A percentile compares a stretch with the other conserved stretches of the same genome.
Conservation (phyloP, 2,329 filamentous ascomycete genomes). For the Colletotrichum trifolii region DNA sequence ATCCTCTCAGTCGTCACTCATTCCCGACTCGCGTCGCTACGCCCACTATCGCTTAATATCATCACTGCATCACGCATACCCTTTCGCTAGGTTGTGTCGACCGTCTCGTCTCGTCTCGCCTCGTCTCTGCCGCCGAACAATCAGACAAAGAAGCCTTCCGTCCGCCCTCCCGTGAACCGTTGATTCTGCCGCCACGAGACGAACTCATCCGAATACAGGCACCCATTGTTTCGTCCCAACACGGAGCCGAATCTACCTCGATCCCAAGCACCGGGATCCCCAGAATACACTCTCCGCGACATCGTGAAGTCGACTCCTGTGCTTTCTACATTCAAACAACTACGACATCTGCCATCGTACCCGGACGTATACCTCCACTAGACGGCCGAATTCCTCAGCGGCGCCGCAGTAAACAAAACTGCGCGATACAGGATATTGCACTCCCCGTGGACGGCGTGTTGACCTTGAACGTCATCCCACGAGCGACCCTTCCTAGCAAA, state of each 20-base stretch:
- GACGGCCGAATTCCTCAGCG: constrained; percentile 24
- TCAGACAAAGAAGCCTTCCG: background rate
- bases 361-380: constrained; percentile 10
- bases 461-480: background rate
- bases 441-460: constrained; percentile 25
- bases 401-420: constrained; percentile 23
- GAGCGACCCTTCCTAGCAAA: background rate
- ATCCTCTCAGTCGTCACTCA: constrained; percentile 25
- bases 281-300: background rate
- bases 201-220: constrained; percentile 9
- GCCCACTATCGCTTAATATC: constrained; percentile 29
- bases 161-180: background rate
- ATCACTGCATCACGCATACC: background rate
- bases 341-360: background rate
- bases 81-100: constrained; percentile 15
- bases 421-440: background rate
- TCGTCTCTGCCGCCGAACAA: background rate
- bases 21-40: constrained; percentile 16
- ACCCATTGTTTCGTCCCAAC: constrained; percentile 21
- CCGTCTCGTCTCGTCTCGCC: background rate
- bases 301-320: too few species aligned
- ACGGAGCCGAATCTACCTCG: constrained; percentile 9
- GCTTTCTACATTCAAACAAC: background rate
- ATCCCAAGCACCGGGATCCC: constrained; percentile 4
- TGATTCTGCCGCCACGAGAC: constrained; percentile 11